phyloP scores from a whole-genome alignment of 1,284 basidiomycete genomes.

The Boletus hoseneyae region DNA sequence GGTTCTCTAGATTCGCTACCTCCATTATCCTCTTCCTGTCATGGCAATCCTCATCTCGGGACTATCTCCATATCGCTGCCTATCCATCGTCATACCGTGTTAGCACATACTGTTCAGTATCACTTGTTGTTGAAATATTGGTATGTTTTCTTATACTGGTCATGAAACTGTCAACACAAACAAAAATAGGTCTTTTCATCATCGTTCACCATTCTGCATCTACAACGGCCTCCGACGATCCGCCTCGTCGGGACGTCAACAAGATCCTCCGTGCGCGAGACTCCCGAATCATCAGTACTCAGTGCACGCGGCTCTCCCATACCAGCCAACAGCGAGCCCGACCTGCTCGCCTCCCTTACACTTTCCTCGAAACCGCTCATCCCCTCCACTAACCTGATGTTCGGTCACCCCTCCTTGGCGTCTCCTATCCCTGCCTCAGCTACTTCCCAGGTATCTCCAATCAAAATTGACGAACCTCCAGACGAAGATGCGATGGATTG shows the following conservation, averaged over 20 bases:
- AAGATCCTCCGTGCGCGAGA: constrained; percentile 36
- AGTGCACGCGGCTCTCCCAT: constrained; percentile 26
- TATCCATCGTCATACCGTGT: constrained; percentile 35
- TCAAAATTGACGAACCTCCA: constrained; percentile 24
- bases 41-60: constrained; percentile 40
- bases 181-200: constrained; percentile 43
- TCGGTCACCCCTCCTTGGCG: constrained; percentile 59
- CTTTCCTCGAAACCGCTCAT: constrained; percentile 62
- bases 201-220: constrained; percentile 51
- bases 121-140: constrained; percentile 47
- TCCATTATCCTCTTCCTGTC: constrained; percentile 44
- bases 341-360: constrained; percentile 58
- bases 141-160: constrained; percentile 38
- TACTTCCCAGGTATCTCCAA: constrained; percentile 19
- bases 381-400: constrained; percentile 47
- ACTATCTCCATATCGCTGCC: constrained; percentile 37
- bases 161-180: constrained; percentile 7
- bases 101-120: constrained; percentile 44
- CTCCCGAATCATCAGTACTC: constrained; percentile 28
- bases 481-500: constrained; percentile 68
- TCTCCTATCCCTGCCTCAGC: constrained; percentile 25
- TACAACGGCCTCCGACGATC: constrained; percentile 63
- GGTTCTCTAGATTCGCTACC: constrained; percentile 54
- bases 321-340: constrained; percentile 44
- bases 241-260: constrained; percentile 58